A percentile compares a stretch with the other conserved stretches of the same genome.
phyloP scores from a whole-genome alignment of 2,329 filamentous ascomycete species.

The Apiospora rasikravindrae region DNA sequence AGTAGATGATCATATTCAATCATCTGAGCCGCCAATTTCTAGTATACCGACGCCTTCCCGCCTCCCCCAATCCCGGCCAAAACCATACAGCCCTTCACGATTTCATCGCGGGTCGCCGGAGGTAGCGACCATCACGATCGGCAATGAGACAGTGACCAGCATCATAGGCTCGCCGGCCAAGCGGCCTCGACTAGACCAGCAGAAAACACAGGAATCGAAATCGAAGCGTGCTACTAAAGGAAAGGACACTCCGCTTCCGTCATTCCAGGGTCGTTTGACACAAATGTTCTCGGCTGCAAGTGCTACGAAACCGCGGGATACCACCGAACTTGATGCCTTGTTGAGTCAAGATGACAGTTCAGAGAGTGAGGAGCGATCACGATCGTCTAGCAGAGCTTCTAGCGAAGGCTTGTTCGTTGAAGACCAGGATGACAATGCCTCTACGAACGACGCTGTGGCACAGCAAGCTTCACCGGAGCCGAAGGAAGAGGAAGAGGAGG shows the following conservation, averaged over 20 bases:
- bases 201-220: slow-evolving; percentile 37
- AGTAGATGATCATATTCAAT: not conserved
- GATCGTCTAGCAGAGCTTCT: slow-evolving; percentile 32
- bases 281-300: slow-evolving; percentile 50
- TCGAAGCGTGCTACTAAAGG: slow-evolving; percentile 33
- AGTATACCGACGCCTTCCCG: slow-evolving; percentile 40
- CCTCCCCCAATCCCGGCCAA: slow-evolving; percentile 33
- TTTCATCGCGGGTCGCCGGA: slow-evolving; percentile 66
- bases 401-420: slow-evolving; percentile 38
- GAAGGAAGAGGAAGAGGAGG: slow-evolving; percentile 28
- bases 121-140: slow-evolving; percentile 77
- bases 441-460: not conserved
- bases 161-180: slow-evolving; percentile 65
- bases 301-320: slow-evolving; percentile 17
- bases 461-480: not conserved
- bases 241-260: slow-evolving; percentile 40
- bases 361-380: slow-evolving; percentile 32
- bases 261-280: slow-evolving; percentile 50
- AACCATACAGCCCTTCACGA: slow-evolving; percentile 28
- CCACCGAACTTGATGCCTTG: slow-evolving; percentile 25
- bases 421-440: slow-evolving; percentile 31
- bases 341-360: slow-evolving; percentile 34
- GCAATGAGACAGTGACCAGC: slow-evolving; percentile 68
- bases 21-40: slow-evolving; percentile 40
- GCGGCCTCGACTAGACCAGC: slow-evolving; percentile 48